Evolutionary conservation across 2,329 filamentous ascomycete species (phyloP), one percentile per base, ranked within the genome.

Genomic region (Apiospora arundinis): DNA sequence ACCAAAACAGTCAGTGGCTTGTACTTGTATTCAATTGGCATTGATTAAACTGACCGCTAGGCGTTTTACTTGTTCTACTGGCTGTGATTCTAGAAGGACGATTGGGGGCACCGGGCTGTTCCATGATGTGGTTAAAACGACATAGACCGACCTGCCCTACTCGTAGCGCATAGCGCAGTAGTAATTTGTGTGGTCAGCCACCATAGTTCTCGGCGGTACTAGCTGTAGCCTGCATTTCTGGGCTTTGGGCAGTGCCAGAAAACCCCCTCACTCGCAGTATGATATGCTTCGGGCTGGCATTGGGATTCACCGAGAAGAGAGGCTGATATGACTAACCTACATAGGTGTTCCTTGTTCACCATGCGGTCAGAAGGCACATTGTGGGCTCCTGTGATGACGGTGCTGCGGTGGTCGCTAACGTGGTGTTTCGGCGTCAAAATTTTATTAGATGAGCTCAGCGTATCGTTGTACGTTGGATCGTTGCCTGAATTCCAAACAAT

Each of bases 141-240:
- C 28, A 9, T 28, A 14, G 28, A 60, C 16, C 42, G 2, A 5
- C 11, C 4, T 16, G 12, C 12, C 42, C 28, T 60, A 37, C 14
- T 12, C 11, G 52, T 60, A 18, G 25, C 7, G 23, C 23, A 14
- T 56, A 32, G 49, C 18, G 52, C 16, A 32, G 52, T 40, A 63
- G 28, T 63, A 63, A 63, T 63, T 63, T 63, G 56, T 63, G 56
- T 63, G 56, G 32, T 63, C 56, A 40, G 56, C 56, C 56, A 63
- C 56, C 56, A 21, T 16, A 63, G 28, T 63, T 63, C 56, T 63
- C 56, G 56, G 56, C 56, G 28, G 32, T 63, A 63, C 32, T 63
- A 12, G n/a, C 18, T 40, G 56, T 63, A 40, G 56, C 56, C 56
- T 63, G 56, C 56, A 40, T n/a, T 21, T 23, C 21, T 63, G 28